Conservation (phyloP, 805 yeast genomes). For the Candida pseudofarinosa region DNA sequence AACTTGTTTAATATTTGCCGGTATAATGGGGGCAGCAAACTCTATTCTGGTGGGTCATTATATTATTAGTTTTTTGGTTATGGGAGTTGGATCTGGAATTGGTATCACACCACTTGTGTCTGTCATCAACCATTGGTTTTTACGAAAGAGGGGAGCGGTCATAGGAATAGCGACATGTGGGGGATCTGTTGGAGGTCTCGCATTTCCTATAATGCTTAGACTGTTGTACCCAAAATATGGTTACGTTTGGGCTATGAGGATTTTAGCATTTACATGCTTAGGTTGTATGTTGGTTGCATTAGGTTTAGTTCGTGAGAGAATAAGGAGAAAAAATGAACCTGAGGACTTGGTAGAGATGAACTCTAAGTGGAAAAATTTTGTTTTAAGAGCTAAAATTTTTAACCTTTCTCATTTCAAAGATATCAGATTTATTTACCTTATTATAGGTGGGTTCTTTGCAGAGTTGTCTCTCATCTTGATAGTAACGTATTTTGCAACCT, state of each 20-base stretch:
- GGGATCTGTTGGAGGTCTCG: conserved; percentile 63
- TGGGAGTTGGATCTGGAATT: conserved; percentile 58
- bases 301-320: conserved; percentile 24
- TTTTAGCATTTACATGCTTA: conserved; percentile 35
- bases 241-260: conserved; percentile 56
- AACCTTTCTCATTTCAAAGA: conserved; percentile 34
- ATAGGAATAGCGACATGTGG: conserved; percentile 63
- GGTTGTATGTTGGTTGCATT: conserved; percentile 22
- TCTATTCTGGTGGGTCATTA: conserved; percentile 55
- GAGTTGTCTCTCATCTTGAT: conserved; percentile 53
- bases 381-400: conserved; percentile 1
- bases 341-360: background rate
- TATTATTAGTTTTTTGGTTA: conserved; percentile 44
- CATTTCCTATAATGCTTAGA: conserved; percentile 53
- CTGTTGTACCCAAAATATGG: conserved; percentile 46
- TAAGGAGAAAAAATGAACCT: conserved; percentile 7
- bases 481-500: conserved; percentile 54
- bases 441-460: conserved; percentile 38
- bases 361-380: conserved; percentile 1
- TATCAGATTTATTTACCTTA: conserved; percentile 28
- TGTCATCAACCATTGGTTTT: conserved; percentile 65
- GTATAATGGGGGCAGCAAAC: conserved; percentile 53
- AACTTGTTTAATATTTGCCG: conserved; percentile 38
- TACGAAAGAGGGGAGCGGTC: conserved; percentile 36
- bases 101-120: conserved; percentile 59